Conservation (phyloP, 2,329 filamentous ascomycete species). For the Pseudogymnoascus sp. region DNA sequence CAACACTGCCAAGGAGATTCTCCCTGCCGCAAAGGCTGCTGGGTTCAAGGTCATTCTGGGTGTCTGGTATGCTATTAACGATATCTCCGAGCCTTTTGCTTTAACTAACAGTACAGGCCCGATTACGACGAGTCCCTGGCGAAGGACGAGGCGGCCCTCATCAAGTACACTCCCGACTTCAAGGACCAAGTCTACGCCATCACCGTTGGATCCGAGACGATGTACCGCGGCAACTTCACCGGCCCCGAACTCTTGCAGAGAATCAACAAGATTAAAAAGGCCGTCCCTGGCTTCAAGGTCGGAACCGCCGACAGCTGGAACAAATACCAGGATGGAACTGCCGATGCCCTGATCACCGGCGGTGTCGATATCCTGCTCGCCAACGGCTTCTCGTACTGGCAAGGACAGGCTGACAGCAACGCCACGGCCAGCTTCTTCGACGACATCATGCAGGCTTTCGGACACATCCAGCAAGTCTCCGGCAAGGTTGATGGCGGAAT, state of each 20-base stretch:
- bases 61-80: conserved; percentile 49
- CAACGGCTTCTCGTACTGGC: conserved; percentile 70
- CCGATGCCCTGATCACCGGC: conserved; percentile 52
- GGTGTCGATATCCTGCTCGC: conserved; percentile 51
- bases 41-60: conserved; percentile 62
- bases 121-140: conserved; percentile 56
- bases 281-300: conserved; percentile 48
- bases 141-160: conserved; percentile 52
- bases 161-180: conserved; percentile 41
- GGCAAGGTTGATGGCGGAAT: conserved; percentile 45
- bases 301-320: conserved; percentile 70
- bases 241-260: conserved; percentile 51
- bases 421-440: conserved; percentile 58
- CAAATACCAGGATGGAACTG: conserved; percentile 61
- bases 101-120: conserved; percentile 36
- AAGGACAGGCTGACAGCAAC: conserved; percentile 48
- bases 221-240: conserved; percentile 63
- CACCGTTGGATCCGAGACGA: conserved; percentile 62
- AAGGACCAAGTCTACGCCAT: conserved; percentile 57
- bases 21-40: conserved; percentile 58
- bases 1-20: conserved; percentile 52
- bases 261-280: conserved; percentile 53
- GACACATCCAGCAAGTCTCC: conserved; percentile 52
- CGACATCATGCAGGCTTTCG: conserved; percentile 57
- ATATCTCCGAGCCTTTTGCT: background rate